phyloP scores from a whole-genome alignment of 305 asterid genomes.

The Withania somnifera region DNA sequence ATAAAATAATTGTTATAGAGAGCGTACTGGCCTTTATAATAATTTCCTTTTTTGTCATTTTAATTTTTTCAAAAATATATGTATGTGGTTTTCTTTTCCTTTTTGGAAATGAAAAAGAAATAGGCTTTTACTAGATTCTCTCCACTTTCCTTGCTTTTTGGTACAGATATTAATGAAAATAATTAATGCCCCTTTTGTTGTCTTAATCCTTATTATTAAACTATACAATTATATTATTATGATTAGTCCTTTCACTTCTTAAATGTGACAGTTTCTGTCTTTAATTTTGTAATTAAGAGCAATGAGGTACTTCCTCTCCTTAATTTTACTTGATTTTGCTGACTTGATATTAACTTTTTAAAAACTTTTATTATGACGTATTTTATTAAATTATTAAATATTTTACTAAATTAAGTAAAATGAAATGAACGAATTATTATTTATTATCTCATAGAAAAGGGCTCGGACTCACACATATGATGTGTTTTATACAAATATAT shows the following conservation, averaged over 20 bases:
- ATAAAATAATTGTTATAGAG: too few species aligned
- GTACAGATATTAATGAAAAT: constrained; percentile 38
- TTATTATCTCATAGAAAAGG: not conserved
- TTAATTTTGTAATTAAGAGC: not conserved
- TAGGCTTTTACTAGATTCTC: constrained; percentile 60
- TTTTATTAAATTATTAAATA: too few species aligned
- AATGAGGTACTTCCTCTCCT: too few species aligned
- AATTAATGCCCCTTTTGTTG: not conserved
- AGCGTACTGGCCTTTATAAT: not conserved
- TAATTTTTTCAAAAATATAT: constrained; percentile 12
- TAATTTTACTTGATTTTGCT: too few species aligned
- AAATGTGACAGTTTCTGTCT: not conserved
- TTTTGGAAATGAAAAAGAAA: constrained; percentile 32
- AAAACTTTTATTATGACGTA: too few species aligned
- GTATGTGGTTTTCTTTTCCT: constrained; percentile 8
- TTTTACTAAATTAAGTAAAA: too few species aligned
- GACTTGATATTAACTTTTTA: too few species aligned
- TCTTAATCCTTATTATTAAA: too few species aligned
- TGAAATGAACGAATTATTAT: too few species aligned
- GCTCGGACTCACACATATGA: too few species aligned
- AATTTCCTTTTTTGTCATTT: constrained; percentile 15
- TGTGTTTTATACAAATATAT: too few species aligned
- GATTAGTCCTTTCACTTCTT: not conserved
- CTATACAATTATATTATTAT: not conserved
- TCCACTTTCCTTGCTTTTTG: constrained; percentile 44